These are phyloP conservation scores for Liquidambar formosana DNA, from an alignment of 164 flowering plant species.

Conservation along the genomic window DNA sequence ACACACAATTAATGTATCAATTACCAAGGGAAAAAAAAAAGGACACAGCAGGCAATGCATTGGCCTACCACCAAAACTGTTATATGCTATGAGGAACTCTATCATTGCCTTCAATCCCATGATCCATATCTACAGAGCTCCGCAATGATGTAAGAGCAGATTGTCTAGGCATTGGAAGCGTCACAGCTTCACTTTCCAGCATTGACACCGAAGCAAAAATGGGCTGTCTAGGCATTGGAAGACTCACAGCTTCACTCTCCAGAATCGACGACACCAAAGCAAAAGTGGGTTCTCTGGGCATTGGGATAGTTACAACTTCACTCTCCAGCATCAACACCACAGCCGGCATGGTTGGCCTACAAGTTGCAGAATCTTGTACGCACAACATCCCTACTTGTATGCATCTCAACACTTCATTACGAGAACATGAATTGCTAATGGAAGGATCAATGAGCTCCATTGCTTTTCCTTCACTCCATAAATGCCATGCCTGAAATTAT, in stretches of 20 bases:
- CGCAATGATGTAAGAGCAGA: slow-evolving; percentile 32
- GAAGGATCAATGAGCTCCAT: slow-evolving; percentile 36
- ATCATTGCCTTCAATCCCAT: slow-evolving; percentile 15
- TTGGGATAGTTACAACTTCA: slow-evolving; percentile 21
- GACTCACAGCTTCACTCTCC: slow-evolving; percentile 27
- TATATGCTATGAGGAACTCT: slow-evolving; percentile 30
- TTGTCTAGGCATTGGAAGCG: slow-evolving; percentile 28
- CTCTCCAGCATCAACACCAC: slow-evolving; percentile 44
- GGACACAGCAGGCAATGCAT: no score
- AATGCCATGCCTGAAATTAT: slow-evolving; percentile 51
- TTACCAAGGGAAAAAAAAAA: no score
- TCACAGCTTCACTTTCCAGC: slow-evolving; percentile 34
- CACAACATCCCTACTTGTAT: slow-evolving; percentile 44
- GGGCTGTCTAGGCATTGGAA: slow-evolving; percentile 35
- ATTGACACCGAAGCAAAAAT: slow-evolving; percentile 29
- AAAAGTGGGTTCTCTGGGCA: slow-evolving; percentile 33
- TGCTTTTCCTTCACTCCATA: slow-evolving; percentile 44
- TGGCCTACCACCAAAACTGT: slow-evolving; percentile 30
- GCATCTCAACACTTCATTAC: slow-evolving; percentile 35
- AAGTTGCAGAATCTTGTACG: slow-evolving; percentile 39
- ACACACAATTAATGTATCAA: not conserved
- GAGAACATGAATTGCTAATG: slow-evolving; percentile 17
- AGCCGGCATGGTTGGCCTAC: slow-evolving; percentile 40
- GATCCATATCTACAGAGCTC: slow-evolving; percentile 20
- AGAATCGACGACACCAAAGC: slow-evolving; percentile 41